Evolutionary conservation across 2,329 filamentous ascomycete species (phyloP).

Genomic region (Sclerotinia subarctica): DNA sequence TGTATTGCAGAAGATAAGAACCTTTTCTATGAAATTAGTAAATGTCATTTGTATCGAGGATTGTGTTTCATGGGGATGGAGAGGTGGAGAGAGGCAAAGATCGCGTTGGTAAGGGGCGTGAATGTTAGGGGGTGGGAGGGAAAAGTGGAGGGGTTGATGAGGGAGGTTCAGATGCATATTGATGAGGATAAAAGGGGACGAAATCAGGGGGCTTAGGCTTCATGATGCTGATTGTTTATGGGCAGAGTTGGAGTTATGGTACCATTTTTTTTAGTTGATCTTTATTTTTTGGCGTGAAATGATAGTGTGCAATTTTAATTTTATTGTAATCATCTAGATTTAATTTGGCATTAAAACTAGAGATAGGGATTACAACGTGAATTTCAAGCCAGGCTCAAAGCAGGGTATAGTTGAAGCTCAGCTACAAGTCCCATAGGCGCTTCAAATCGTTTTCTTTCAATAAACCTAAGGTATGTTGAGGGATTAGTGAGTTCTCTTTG

Average conservation of each 20-base stretch:
- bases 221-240: not conserved
- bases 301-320: not conserved
- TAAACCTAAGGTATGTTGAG: no score
- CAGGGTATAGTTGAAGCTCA: not conserved
- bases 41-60: slow-evolving; percentile 26
- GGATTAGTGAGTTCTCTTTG: not conserved
- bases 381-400: not conserved
- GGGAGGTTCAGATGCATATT: slow-evolving; percentile 20
- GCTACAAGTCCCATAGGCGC: not conserved
- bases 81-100: slow-evolving; percentile 26
- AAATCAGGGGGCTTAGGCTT: not conserved
- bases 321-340: not conserved
- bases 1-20: slow-evolving; percentile 10
- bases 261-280: not conserved
- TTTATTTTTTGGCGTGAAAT: not conserved
- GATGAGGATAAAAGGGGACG: slow-evolving; percentile 8
- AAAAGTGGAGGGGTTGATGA: slow-evolving; percentile 20
- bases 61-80: slow-evolving; percentile 23
- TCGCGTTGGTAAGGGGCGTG: slow-evolving; percentile 26
- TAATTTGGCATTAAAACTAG: not conserved
- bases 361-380: not conserved
- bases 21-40: slow-evolving; percentile 21
- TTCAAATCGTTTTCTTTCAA: not conserved
- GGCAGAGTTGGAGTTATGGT: not conserved
- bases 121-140: slow-evolving; percentile 22